These are phyloP conservation scores for Fusarium sp. DNA, from an alignment of 2,329 filamentous ascomycete species.

Conservation along the genomic window DNA sequence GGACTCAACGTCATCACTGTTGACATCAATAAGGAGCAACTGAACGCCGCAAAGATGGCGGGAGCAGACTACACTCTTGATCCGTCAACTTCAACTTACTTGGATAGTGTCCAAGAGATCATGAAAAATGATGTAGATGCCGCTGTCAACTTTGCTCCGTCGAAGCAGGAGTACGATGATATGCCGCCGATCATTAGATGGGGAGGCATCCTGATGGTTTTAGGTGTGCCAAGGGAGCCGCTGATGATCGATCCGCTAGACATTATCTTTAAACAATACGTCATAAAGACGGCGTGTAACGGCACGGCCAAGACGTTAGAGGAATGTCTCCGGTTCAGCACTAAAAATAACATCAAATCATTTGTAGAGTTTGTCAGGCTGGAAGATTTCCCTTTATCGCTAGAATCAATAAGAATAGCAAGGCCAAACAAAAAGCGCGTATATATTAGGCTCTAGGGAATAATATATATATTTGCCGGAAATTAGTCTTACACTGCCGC, in stretches of 20 bases:
- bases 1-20: not conserved
- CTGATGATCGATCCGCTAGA: not conserved
- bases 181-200: slow-evolving; percentile 4
- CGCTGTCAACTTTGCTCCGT: slow-evolving; percentile 4
- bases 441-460: too few species aligned
- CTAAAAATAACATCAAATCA: not conserved
- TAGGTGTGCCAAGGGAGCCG: not conserved
- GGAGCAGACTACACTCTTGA: slow-evolving; percentile 7
- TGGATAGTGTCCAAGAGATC: not conserved
- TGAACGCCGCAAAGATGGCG: not conserved
- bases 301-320: not conserved
- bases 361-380: not conserved
- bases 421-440: too few species aligned
- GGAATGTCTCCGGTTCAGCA: slow-evolving; percentile 10
- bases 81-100: not conserved
- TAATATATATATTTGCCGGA: too few species aligned
- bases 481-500: too few species aligned
- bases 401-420: too few species aligned
- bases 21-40: not conserved
- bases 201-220: slow-evolving; percentile 4
- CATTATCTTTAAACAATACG: not conserved
- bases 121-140: not conserved
- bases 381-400: not conserved
- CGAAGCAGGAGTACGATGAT: not conserved
- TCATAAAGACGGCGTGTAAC: slow-evolving; percentile 1